phyloP scores from a whole-genome alignment of 768 basidiomycete species.

The Tremella yokohamensis region DNA sequence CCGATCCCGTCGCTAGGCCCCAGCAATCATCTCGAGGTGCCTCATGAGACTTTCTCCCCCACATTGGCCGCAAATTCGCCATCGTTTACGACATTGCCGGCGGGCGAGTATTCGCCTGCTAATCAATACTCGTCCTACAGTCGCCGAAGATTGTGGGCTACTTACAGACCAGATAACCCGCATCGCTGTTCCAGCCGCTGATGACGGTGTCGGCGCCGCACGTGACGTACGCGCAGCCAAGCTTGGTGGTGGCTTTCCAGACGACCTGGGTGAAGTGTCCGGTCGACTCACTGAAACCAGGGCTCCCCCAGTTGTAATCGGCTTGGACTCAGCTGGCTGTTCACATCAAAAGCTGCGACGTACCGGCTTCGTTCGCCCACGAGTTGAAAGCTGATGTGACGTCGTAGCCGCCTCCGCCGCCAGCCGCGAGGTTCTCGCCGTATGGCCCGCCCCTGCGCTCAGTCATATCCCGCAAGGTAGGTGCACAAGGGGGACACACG shows the following conservation, averaged over 20 bases:
- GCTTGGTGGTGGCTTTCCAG: slow-evolving; percentile 41
- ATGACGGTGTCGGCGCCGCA: slow-evolving; percentile 37
- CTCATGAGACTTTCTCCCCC: slow-evolving; percentile 8
- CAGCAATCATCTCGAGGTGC: background rate
- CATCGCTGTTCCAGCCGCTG: slow-evolving; percentile 1
- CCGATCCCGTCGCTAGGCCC: too few relatives aligned
- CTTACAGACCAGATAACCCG: too few relatives aligned
- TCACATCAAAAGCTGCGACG: background rate
- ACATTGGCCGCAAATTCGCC: slow-evolving; percentile 25
- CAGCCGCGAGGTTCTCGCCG: slow-evolving; percentile 45
- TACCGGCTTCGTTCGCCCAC: slow-evolving; percentile 38
- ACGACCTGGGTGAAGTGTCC: slow-evolving; percentile 43
- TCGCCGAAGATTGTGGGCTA: slow-evolving; percentile 1
- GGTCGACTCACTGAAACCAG: slow-evolving; percentile 25
- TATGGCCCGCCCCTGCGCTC: slow-evolving; percentile 22
- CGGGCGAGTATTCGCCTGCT: slow-evolving; percentile 22
- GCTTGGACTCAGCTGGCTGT: slow-evolving; percentile 1
- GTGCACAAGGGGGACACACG: slow-evolving; percentile 12
- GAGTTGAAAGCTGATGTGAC: slow-evolving; percentile 21
- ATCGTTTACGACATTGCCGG: slow-evolving; percentile 25
- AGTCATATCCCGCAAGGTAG: background rate
- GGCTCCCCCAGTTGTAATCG: slow-evolving; percentile 30
- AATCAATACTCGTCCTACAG: slow-evolving; percentile 8
- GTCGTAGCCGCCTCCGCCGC: slow-evolving; percentile 9
- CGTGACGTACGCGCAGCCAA: slow-evolving; percentile 37